Evolutionary conservation across 805 yeast genomes (phyloP), one percentile per base, ranked within the genome.

Genomic region (Starmerella apis): DNA sequence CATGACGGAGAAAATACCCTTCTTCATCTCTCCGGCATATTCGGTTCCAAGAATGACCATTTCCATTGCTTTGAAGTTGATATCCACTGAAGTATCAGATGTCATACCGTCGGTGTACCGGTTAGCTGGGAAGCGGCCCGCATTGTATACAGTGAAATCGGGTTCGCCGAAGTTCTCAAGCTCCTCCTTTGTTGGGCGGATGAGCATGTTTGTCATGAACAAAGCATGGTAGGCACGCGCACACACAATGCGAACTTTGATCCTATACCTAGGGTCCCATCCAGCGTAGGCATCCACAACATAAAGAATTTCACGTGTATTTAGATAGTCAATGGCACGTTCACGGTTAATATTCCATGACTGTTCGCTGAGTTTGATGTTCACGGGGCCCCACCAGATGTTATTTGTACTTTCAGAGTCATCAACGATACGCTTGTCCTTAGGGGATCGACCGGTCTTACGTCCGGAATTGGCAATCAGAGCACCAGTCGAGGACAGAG

Each of bases 301-400:
- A 70, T 83, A 90, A 63, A 92, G 80, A 68, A 87, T 86, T 62
- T 83, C 88, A 71, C 95, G 83, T 50, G 97, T 90, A 76, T 95
- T 84, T 68, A 90, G 77, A 74, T 88, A 90, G 71, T 90, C 98
- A 59, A 88, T 78, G 47, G 98, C 97, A 72, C 98, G 85, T 61
- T 90, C 90, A 68, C 94, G 83, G 68, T 94, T 85, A 62, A 90
- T 87, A 62, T 79, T 78, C 97, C 97, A 90, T 20, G 96, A 87
- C 66, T 81, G 80, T 70, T 86, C 95, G 53, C 86, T 83, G 61
- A 90, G 88, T 71, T 90, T 85, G 71, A 84, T 86, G 74, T 90
- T 90, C 59, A 90, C 98, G 2, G 97, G 97, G 23, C 98, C 98
- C 98, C 98, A 90, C 98, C 98, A 90, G 61, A 90, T 79, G 64